These are phyloP conservation scores for Debaryomyces coudertii DNA, from an alignment of 1,139 yeast genomes.

Conservation along the genomic window DNA sequence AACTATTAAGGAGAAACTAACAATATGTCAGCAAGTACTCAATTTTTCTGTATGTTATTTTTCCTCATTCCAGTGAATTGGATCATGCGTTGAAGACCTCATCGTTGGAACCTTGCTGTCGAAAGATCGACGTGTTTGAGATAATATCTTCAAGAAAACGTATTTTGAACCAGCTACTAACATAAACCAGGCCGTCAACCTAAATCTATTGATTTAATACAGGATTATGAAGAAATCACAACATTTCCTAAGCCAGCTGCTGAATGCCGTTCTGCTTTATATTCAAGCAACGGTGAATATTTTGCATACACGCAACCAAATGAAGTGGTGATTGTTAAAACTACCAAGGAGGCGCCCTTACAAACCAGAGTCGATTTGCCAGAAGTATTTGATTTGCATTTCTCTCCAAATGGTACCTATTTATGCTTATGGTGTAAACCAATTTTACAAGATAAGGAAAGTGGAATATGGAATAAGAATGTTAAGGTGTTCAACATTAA, in stretches of 20 bases:
- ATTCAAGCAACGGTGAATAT: slow-evolving; percentile 57
- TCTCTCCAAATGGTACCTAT: slow-evolving; percentile 87
- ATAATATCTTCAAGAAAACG: slow-evolving; percentile 1
- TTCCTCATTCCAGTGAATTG: neutral
- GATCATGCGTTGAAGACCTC: neutral
- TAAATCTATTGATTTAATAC: slow-evolving; percentile 59
- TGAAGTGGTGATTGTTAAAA: slow-evolving; percentile 59
- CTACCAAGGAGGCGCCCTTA: slow-evolving; percentile 41
- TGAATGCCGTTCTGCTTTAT: slow-evolving; percentile 51
- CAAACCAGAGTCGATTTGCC: slow-evolving; percentile 50
- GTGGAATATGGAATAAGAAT: slow-evolving; percentile 75
- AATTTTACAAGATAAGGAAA: slow-evolving; percentile 53
- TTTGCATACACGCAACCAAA: slow-evolving; percentile 62
- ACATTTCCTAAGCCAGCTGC: slow-evolving; percentile 38
- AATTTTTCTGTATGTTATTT: slow-evolving; percentile 46
- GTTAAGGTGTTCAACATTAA: slow-evolving; percentile 71
- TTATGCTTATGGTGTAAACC: slow-evolving; percentile 94
- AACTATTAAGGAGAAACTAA: slow-evolving; percentile 3
- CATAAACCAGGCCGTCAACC: slow-evolving; percentile 58
- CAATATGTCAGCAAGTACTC: slow-evolving; percentile 42
- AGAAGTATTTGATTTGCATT: slow-evolving; percentile 79
- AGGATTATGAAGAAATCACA: slow-evolving; percentile 47
- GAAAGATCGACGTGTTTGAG: neutral
- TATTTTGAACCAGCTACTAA: slow-evolving; percentile 17
- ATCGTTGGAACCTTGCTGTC: neutral